Evolutionary conservation across 306 rosid genomes (phyloP), one percentile per base, ranked within the genome.

Genomic region (Rosa persica): DNA sequence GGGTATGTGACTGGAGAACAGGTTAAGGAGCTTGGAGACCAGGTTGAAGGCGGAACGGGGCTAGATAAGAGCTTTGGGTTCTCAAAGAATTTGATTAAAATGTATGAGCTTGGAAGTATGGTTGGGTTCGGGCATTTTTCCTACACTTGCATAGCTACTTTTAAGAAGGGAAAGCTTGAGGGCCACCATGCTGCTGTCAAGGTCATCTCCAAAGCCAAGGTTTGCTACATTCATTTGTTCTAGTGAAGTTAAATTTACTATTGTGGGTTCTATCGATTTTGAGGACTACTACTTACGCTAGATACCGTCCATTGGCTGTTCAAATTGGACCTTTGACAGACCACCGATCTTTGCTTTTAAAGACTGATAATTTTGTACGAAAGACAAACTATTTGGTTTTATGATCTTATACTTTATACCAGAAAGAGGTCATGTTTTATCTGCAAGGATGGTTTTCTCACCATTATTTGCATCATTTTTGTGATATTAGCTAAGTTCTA

Each of bases 101-200:
- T 89, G 90, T 89, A 82, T 65, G 92, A 93, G 71, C 72, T 93
- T 23, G 98, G 95, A 42, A 89, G 86, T 39, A 95, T 91, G 85
- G 88, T 91, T 76, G 98, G 98, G 36, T 77, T 92, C 80, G 98
- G 98, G 30, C 92, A 93, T 77, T 91, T 91, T 73, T 97, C 97
- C 20, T 88, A 86, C 49, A 91, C 98, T 78, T 93, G 97, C 79
- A 64, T 85, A 57, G 97, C 97, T 5, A 93, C 67, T 66, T 76
- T 81, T 54, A 85, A 88, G 84, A 91, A 93, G 78, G 95, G 97
- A 6, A 90, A 91, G 61, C 82, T 82, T 77, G 89, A 85, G 70
- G 95, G 93, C 3, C 86, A 88, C 48, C 89, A 77, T 73, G 97
- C 90, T 5, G 98, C 98, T 60, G 98, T 89, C 12, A 91, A 93